These are phyloP conservation scores for Lepiota brunneoincarnata DNA, from an alignment of 768 basidiomycete genomes.

Conservation along the genomic window DNA sequence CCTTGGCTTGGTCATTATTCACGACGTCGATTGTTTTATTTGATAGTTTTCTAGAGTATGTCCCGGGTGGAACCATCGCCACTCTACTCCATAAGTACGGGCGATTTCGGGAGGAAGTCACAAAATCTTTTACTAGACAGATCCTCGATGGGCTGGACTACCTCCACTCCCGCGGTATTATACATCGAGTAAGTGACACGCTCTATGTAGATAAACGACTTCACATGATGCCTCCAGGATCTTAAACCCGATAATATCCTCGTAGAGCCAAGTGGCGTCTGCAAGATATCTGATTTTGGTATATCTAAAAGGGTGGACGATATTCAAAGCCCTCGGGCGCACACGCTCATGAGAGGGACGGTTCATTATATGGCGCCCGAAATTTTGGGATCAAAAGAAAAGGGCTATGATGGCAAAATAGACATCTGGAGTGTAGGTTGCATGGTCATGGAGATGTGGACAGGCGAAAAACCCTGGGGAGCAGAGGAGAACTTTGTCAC, in stretches of 20 bases:
- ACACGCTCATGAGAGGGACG: conserved; percentile 84
- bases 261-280: conserved; percentile 77
- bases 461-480: conserved; percentile 85
- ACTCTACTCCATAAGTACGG: conserved; percentile 76
- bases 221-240: conserved; percentile 46
- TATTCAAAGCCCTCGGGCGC: conserved; percentile 53
- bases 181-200: conserved; percentile 65
- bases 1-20: neutral
- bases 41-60: conserved; percentile 88
- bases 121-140: conserved; percentile 82
- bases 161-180: conserved; percentile 78
- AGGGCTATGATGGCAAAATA: conserved; percentile 89
- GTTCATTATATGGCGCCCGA: conserved; percentile 98
- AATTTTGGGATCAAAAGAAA: conserved; percentile 63
- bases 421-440: conserved; percentile 98
- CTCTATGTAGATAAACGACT: neutral
- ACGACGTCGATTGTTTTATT: conserved; percentile 5
- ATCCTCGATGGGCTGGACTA: conserved; percentile 87
- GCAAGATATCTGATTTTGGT: conserved; percentile 96
- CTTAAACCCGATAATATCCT: conserved; percentile 95
- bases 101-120: conserved; percentile 79
- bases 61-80: conserved; percentile 91
- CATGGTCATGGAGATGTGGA: conserved; percentile 94
- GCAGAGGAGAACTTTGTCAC: conserved; percentile 61
- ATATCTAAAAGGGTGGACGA: conserved; percentile 90